Base-by-base conservation (phyloP, 1,284 basidiomycete genomes). In the Wolfiporia cocos region DNA sequence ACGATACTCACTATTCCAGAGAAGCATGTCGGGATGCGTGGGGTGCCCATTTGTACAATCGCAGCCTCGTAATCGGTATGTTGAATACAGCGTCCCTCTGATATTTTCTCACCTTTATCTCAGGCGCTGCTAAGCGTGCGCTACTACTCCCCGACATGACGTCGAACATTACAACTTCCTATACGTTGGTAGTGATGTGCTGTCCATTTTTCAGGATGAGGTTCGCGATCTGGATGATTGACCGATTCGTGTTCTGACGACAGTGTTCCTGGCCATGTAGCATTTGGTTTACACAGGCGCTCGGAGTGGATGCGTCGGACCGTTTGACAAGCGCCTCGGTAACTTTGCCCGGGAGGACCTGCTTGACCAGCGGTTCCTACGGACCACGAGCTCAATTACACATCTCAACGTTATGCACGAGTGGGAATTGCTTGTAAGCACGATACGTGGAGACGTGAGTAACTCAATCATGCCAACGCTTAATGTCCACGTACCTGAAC, bases 371-470 rank as follows among this genome's bases (percentile, higher is more conserved):
- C 49, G 60, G 18, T 69, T 67, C 51, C 44, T 48, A 24, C 48
- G 49, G 12, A 51, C 56, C 30, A 56, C 61, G 9, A 68, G 66
- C 39, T 70, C 78, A 2, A 65, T 83, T 5, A 65, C 75, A 0
- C 69, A 74, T 48, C 61, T 88, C 11, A 67, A 68, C 26, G 53
- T 69, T 12, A 51, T 82, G 2, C 62, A 64, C 17, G 74, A 76
- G 5, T 65, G 69, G 49, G 69, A 75, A 47, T 59, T 88, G 9
- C 56, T 88, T 0, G 67, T 72, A 0, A 72, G 74, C 52, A 73
- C 75, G 21, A 71, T 83, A 44, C 66, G 79, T 41, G 84, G 84
- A 12, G 58, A 72, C 20, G 85, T 84, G 48, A 49, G 73, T n/a
- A n/a, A n/a, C n/a, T n/a, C n/a, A n/a, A n/a, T 18, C 21, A 17